phyloP scores from a whole-genome alignment of 257 asterid species.

The Nyctanthes arbortristis region DNA sequence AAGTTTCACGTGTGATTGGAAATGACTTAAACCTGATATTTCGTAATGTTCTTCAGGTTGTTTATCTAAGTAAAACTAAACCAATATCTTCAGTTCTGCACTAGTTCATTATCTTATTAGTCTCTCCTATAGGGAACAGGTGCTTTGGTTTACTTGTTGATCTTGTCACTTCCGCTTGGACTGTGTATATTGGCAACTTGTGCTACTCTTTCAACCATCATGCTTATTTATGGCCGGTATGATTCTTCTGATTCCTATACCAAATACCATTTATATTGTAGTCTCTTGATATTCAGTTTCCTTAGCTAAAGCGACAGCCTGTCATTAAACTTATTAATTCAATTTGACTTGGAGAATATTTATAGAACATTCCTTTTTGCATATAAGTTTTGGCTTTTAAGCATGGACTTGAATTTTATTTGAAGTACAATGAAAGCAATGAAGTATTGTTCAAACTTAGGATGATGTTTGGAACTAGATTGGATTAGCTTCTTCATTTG shows the following conservation, averaged over 20 bases:
- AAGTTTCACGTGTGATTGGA: constrained; percentile 97
- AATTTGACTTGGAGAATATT: constrained; percentile 1
- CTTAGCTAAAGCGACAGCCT: constrained; percentile 1
- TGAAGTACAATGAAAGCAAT: constrained; percentile 4
- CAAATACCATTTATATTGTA: constrained; percentile 14
- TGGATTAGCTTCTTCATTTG: not conserved
- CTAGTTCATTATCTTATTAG: constrained; percentile 31
- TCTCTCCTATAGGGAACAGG: constrained; percentile 73
- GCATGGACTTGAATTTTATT: constrained; percentile 8
- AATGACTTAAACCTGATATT: constrained; percentile 85
- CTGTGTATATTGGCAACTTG: constrained; percentile 77
- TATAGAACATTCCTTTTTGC: not conserved
- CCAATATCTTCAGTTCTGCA: constrained; percentile 16
- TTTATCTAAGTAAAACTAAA: constrained; percentile 23
- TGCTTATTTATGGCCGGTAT: constrained; percentile 91
- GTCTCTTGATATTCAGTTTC: constrained; percentile 9
- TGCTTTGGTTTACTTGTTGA: constrained; percentile 74
- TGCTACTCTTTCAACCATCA: constrained; percentile 62
- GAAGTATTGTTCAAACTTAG: constrained; percentile 7
- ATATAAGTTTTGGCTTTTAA: not conserved
- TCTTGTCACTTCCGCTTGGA: constrained; percentile 92
- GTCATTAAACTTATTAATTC: not conserved
- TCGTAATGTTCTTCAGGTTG: constrained; percentile 91
- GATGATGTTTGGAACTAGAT: constrained; percentile 4
- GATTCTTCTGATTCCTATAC: constrained; percentile 33